These are phyloP conservation scores for Acidiella bohemica DNA, from an alignment of 495 filamentous ascomycete genomes.

Conservation along the genomic window DNA sequence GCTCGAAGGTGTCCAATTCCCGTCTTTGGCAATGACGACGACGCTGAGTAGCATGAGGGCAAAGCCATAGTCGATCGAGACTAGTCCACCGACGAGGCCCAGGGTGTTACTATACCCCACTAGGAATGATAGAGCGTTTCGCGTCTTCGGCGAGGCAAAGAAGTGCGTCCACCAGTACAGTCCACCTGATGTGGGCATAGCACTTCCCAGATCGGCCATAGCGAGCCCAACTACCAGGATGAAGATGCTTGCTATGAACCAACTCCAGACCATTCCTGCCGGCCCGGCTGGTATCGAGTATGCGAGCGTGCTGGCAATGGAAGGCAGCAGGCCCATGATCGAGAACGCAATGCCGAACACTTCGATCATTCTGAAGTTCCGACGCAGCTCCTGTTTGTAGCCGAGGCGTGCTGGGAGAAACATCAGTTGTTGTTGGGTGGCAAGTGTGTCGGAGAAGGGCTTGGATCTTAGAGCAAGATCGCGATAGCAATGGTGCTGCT, in stretches of 20 bases:
- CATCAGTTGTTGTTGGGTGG: no score
- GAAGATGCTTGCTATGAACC: slow-evolving; percentile 47
- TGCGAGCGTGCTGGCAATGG: slow-evolving; percentile 50
- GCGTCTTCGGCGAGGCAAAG: slow-evolving; percentile 44
- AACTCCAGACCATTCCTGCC: slow-evolving; percentile 59
- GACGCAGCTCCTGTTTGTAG: slow-evolving; percentile 57
- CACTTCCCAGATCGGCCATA: slow-evolving; percentile 55
- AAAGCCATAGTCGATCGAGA: slow-evolving; percentile 33
- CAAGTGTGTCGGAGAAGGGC: no score
- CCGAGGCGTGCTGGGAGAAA: slow-evolving; percentile 47
- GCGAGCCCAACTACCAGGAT: slow-evolving; percentile 55
- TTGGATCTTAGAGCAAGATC: no score
- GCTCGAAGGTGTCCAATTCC: slow-evolving; percentile 46
- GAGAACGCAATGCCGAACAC: slow-evolving; percentile 60
- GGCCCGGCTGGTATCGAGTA: slow-evolving; percentile 57
- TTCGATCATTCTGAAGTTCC: slow-evolving; percentile 52
- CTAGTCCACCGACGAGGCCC: slow-evolving; percentile 47
- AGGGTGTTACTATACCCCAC: slow-evolving; percentile 63
- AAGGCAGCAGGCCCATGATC: slow-evolving; percentile 62
- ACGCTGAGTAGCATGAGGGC: slow-evolving; percentile 30
- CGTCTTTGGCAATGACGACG: slow-evolving; percentile 50
- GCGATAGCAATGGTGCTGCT: no score
- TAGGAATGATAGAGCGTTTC: slow-evolving; percentile 52
- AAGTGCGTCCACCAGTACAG: slow-evolving; percentile 63
- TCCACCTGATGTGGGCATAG: slow-evolving; percentile 55